Evolutionary conservation across 352 stramenopile species (phyloP), one percentile per base, ranked within the genome.

Genomic region (Phytophthora pluvialis): DNA sequence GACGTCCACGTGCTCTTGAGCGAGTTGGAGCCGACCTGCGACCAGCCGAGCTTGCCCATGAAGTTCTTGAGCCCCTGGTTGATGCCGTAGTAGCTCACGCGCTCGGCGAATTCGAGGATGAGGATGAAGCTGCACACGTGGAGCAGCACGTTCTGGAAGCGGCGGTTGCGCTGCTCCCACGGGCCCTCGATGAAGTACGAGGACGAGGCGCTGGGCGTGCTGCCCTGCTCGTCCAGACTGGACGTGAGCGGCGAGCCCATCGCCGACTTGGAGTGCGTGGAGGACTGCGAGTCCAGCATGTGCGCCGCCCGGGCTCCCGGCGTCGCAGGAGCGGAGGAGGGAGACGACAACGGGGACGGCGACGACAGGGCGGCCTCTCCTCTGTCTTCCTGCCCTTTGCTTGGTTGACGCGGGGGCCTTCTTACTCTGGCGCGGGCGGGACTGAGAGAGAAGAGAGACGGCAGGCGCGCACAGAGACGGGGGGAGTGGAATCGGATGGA

Each of bases 1-100:
- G 83, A 92, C 16, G 86, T 95, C 88, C 86, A 95, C 48, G 86
- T 96, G 39, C 81, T 93, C 75, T 96, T 96, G 73, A 96, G 82
- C 21, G 86, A 90, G 57, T 93, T 95, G 42, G 88, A 91, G 31
- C 83, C 87, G 4, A 92, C 86, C 45, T 92, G 83, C 2, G 72
- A 83, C 86, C 86, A 95, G 7, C 72, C 71, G 11, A 96, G 61
- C 7, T 80, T 78, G 47, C 81, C 81, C 78, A 96, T 88, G 60
- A 88, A 96, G 72, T 96, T 95, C 77, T 94, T 94, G 32, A 95
- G 75, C 0, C 83, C 86, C 51, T 95, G 86, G 60, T 95, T 95
- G 65, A 96, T 95, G 39, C 86, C 87, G 42, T 94, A 96, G 64
- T 95, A 96, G 43, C 86, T 94, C 50, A 93, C 71, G 21, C 86